These are phyloP conservation scores for Boletus vinaceobasis DNA, from an alignment of 768 basidiomycete species.

Conservation along the genomic window DNA sequence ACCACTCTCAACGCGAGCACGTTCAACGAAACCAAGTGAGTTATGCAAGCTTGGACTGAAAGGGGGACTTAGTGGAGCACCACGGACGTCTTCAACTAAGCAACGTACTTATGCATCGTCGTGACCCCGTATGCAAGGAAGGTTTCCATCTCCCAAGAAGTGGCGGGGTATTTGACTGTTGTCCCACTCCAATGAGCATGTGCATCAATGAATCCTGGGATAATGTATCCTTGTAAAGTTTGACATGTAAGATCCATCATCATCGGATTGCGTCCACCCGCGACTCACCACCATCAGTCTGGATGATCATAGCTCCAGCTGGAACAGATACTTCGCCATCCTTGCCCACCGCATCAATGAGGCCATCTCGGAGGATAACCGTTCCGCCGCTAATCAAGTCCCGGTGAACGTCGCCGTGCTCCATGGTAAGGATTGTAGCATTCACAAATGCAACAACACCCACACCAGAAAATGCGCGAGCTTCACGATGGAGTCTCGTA, in stretches of 20 bases:
- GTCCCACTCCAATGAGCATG: constrained; percentile 74
- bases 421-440: constrained; percentile 71
- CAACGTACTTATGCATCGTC: constrained; percentile 66
- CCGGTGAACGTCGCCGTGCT: constrained; percentile 41
- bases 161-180: constrained; percentile 49
- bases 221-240: constrained; percentile 47
- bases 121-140: constrained; percentile 78
- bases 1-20: constrained; percentile 65
- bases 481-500: constrained; percentile 53
- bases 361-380: constrained; percentile 52
- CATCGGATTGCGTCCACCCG: neutral
- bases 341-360: constrained; percentile 50
- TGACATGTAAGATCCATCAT: neutral
- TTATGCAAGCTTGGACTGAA: constrained; percentile 62
- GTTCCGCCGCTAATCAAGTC: constrained; percentile 56
- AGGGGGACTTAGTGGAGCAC: neutral
- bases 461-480: constrained; percentile 21
- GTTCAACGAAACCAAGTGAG: constrained; percentile 61
- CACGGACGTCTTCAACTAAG: neutral
- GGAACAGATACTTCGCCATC: constrained; percentile 34
- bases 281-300: constrained; percentile 58
- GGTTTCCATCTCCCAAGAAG: constrained; percentile 71
- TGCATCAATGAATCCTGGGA: constrained; percentile 73
- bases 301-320: constrained; percentile 43
- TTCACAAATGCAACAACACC: constrained; percentile 60